Base-by-base conservation (phyloP, 441 rosid genomes). In the Viola pubescens region DNA sequence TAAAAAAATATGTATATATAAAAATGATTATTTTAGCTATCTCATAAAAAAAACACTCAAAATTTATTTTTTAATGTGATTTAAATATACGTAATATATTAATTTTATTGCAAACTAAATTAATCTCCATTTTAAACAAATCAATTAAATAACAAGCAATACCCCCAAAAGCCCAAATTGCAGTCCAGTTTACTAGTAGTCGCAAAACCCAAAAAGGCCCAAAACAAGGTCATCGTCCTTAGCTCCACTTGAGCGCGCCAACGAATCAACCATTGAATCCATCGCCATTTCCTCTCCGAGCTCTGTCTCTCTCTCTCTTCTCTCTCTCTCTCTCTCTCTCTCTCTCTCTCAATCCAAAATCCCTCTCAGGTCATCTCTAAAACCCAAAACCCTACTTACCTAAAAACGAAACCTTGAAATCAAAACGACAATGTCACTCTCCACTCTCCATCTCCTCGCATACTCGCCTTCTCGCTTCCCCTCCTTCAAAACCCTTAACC, bases 401-500 rank as follows among this genome's bases (percentile, higher is more conserved):
- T 58, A 14, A 2, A 5, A 47, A 54, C 48, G 51, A 12, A 11
- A 48, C 16, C 1, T 3, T 8, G 40, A 13, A n/a, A 2, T 3
- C 26, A 14, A 62, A 59, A 64, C 70, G 69, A 67, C 77, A 69
- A 83, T 87, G 81, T 56, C 83, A 1, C 75, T 77, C 58, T 58
- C 78, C 49, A 68, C 69, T 59, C 61, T 69, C 67, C 62, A 40
- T 83, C 70, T 70, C 70, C 37, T 62, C 54, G 34, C 43, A 48
- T 59, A 48, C 16, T 13, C 4, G 6, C 42, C 42, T 61, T 48
- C 56, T 72, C 52, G 59, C n/a, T 37, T 26, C 59, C 26, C 63
- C 71, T 40, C 69, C 70, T 26, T 81, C 81, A 16, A 34, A 65
- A 49, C 54, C 60, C 60, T 39, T 78, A 63, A 66, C 61, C 73